These are phyloP conservation scores for Laburnicola sp. DNA, from an alignment of 2,329 filamentous ascomycete species.

Conservation along the genomic window DNA sequence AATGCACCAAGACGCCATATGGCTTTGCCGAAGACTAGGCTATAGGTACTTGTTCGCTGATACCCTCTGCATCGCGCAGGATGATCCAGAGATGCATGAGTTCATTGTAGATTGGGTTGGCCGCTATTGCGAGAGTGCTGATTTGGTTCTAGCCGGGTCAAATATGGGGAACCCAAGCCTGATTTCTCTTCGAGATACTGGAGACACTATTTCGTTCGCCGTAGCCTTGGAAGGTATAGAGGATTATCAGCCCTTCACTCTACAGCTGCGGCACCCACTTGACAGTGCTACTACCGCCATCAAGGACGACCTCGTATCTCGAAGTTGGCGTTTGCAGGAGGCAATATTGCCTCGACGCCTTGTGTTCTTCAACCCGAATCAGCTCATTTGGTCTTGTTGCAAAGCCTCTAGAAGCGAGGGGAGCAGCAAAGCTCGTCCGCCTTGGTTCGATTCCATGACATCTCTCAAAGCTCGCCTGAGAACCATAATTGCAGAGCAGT, in stretches of 20 bases:
- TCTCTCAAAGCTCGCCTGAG: not conserved
- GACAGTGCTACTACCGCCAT: not conserved
- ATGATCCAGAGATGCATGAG: not conserved
- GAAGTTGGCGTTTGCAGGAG: not conserved
- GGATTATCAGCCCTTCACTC: not conserved
- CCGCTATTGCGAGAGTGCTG: not conserved
- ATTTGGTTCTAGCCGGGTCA: not conserved
- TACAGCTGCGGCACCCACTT: not conserved
- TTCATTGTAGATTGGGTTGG: not conserved
- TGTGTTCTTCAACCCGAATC: not conserved
- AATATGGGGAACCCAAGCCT: not conserved
- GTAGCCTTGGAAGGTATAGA: not conserved
- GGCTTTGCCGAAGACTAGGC: not conserved
- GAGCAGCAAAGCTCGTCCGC: not conserved
- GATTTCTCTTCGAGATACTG: not conserved
- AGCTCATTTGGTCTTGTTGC: not conserved
- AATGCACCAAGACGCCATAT: not conserved
- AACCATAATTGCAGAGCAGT: not conserved
- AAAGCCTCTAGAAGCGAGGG: not conserved
- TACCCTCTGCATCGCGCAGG: conserved; percentile 4
- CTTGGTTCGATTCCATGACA: not conserved
- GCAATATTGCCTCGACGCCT: not conserved
- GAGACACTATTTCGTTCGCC: not conserved
- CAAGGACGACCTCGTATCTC: not conserved
- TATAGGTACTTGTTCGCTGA: conserved; percentile 4